Conservation (phyloP, 2,329 filamentous ascomycete genomes). For the Clonostachys rosea region DNA sequence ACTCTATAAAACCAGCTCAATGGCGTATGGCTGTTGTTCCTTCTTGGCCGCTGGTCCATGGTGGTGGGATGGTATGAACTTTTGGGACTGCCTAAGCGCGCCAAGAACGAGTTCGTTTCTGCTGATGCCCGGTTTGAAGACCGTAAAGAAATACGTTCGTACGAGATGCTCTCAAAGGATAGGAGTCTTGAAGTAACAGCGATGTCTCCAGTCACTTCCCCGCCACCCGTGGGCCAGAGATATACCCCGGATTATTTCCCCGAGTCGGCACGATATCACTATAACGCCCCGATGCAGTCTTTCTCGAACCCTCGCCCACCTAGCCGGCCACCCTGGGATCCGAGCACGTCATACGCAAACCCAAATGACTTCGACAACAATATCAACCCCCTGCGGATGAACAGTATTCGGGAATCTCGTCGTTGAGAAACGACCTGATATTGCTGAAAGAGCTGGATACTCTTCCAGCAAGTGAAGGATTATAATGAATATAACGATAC, state of each 20-base stretch:
- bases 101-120: slow-evolving; percentile 78
- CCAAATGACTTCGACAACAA: slow-evolving; percentile 26
- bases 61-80: slow-evolving; percentile 76
- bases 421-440: too few species aligned
- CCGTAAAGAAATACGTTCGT: slow-evolving; percentile 63
- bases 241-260: slow-evolving; percentile 53
- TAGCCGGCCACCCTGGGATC: slow-evolving; percentile 33
- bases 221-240: slow-evolving; percentile 22
- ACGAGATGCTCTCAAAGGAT: slow-evolving; percentile 73
- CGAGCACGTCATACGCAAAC: slow-evolving; percentile 30
- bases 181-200: slow-evolving; percentile 50
- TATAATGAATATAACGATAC: too few species aligned
- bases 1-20: slow-evolving; percentile 51
- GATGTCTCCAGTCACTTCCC: slow-evolving; percentile 23
- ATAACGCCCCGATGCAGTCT: slow-evolving; percentile 48
- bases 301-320: slow-evolving; percentile 52
- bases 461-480: too few species aligned
- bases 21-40: slow-evolving; percentile 77
- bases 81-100: slow-evolving; percentile 30
- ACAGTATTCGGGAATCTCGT: slow-evolving; percentile 17
- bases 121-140: slow-evolving; percentile 66
- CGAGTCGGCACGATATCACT: slow-evolving; percentile 49
- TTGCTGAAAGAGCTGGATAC: too few species aligned
- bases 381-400: slow-evolving; percentile 52
- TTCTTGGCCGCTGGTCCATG: slow-evolving; percentile 83